Percentiles rank a stretch among this genome's conserved stretches.
These are phyloP conservation scores for Beauveria sp. DNA, from an alignment of 2,329 filamentous ascomycete species.

Conservation along the genomic window DNA sequence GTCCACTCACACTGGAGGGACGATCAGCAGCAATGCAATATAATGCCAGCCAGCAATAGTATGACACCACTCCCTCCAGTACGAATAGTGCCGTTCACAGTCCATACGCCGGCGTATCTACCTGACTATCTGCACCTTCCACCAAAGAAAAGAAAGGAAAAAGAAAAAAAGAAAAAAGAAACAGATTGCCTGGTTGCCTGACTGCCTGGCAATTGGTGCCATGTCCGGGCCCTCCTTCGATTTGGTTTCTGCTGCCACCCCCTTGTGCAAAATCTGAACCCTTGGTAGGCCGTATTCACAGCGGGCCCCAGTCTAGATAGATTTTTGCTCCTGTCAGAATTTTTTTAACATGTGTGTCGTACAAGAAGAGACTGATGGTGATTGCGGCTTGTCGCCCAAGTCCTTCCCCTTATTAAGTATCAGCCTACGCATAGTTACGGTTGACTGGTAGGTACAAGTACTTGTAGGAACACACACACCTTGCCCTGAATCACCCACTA, in stretches of 20 bases:
- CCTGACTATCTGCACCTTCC: too few species aligned
- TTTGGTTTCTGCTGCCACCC: not conserved
- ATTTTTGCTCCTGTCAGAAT: not conserved
- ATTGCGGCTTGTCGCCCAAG: not conserved
- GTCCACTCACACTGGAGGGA: not conserved
- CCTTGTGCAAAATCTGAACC: not conserved
- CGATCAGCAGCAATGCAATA: not conserved
- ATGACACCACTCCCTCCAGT: not conserved
- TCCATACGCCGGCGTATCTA: not conserved
- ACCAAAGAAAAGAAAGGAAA: too few species aligned
- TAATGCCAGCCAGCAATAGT: not conserved
- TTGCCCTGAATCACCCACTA: not conserved
- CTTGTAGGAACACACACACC: not conserved
- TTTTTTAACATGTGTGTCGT: not conserved
- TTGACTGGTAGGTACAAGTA: too few species aligned
- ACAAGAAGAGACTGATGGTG: not conserved
- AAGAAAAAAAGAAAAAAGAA: too few species aligned
- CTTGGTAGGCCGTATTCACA: constrained; percentile 1
- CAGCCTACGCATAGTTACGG: too few species aligned
- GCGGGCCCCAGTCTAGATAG: not conserved
- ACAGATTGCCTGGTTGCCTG: too few species aligned
- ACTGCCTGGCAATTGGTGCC: too few species aligned
- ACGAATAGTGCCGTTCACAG: not conserved
- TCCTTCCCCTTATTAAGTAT: too few species aligned
- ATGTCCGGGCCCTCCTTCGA: not conserved